A percentile compares a stretch with the other conserved stretches of the same genome.
Conservation (phyloP, 2,329 filamentous ascomycete genomes). For the Verticillium nonalfalfae region DNA sequence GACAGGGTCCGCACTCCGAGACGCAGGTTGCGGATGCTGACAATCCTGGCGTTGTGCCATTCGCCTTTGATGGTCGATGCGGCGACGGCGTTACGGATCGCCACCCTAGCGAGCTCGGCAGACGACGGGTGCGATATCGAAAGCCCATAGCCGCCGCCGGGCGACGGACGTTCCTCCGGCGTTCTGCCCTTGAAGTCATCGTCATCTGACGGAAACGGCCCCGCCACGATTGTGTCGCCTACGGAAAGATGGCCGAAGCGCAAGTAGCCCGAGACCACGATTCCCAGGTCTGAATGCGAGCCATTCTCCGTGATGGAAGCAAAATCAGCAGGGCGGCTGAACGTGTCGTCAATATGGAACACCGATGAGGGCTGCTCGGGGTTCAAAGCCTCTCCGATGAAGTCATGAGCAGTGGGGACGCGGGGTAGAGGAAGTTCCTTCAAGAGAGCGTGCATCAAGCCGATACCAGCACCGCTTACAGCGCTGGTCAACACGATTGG, state of each 20-base stretch:
- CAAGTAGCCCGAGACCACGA: conserved; percentile 80
- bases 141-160: conserved; percentile 40
- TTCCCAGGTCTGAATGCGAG: conserved; percentile 42
- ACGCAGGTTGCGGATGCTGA: conserved; percentile 82
- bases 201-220: conserved; percentile 63
- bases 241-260: conserved; percentile 72
- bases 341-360: conserved; percentile 90
- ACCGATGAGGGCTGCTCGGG: conserved; percentile 57
- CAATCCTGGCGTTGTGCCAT: conserved; percentile 76
- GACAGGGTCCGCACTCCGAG: conserved; percentile 72
- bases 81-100: conserved; percentile 45
- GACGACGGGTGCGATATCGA: conserved; percentile 49
- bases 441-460: conserved; percentile 74
- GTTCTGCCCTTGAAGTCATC: conserved; percentile 33
- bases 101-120: conserved; percentile 43
- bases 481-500: conserved; percentile 86
- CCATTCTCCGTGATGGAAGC: conserved; percentile 32
- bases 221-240: conserved; percentile 71
- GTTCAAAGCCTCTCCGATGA: conserved; percentile 47
- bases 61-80: conserved; percentile 52
- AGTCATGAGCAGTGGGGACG: conserved; percentile 45
- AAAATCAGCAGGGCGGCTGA: conserved; percentile 63
- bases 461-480: conserved; percentile 77
- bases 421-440: conserved; percentile 66
- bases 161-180: conserved; percentile 40